Percentiles rank a stretch among this genome's conserved stretches.
These are phyloP conservation scores for Tolypocladium pustulatum DNA, from an alignment of 2,329 filamentous ascomycete genomes.

Conservation along the genomic window DNA sequence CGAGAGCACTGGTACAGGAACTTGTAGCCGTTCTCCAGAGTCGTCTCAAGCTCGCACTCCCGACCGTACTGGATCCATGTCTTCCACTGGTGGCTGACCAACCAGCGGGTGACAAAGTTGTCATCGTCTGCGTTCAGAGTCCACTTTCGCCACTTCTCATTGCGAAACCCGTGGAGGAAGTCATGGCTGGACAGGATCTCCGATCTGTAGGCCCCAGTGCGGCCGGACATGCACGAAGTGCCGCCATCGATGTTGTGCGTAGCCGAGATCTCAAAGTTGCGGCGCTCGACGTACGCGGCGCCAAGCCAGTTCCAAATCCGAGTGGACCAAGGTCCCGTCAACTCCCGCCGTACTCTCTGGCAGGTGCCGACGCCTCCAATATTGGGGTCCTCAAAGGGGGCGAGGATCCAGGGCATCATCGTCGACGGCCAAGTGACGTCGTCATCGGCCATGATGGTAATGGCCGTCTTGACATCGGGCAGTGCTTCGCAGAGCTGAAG, in stretches of 20 bases:
- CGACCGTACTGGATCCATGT: constrained; percentile 91
- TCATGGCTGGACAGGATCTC: constrained; percentile 76
- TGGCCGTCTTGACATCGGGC: constrained; percentile 68
- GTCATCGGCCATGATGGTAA: constrained; percentile 91
- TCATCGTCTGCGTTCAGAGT: constrained; percentile 94
- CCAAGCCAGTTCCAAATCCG: constrained; percentile 82
- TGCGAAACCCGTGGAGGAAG: constrained; percentile 82
- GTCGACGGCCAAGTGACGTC: constrained; percentile 88
- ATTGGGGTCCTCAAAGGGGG: constrained; percentile 73
- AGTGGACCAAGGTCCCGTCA: constrained; percentile 45
- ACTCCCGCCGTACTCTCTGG: constrained; percentile 68
- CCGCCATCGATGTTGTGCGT: constrained; percentile 93
- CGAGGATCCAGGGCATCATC: constrained; percentile 82
- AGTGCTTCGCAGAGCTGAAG: constrained; percentile 88
- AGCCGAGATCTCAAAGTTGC: constrained; percentile 94
- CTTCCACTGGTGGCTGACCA: constrained; percentile 85
- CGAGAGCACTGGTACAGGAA: constrained; percentile 89
- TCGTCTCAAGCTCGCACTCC: constrained; percentile 87
- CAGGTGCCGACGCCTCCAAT: constrained; percentile 91
- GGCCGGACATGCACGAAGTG: constrained; percentile 91
- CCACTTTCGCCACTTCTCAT: constrained; percentile 80
- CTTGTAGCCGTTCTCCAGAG: constrained; percentile 77
- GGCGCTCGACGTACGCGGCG: constrained; percentile 81
- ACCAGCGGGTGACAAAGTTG: constrained; percentile 95
- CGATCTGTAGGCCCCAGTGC: constrained; percentile 88